Evolutionary conservation across 2,329 filamentous ascomycete species (phyloP), one percentile per base, ranked within the genome.

Genomic region (Aspergillus jensenii): DNA sequence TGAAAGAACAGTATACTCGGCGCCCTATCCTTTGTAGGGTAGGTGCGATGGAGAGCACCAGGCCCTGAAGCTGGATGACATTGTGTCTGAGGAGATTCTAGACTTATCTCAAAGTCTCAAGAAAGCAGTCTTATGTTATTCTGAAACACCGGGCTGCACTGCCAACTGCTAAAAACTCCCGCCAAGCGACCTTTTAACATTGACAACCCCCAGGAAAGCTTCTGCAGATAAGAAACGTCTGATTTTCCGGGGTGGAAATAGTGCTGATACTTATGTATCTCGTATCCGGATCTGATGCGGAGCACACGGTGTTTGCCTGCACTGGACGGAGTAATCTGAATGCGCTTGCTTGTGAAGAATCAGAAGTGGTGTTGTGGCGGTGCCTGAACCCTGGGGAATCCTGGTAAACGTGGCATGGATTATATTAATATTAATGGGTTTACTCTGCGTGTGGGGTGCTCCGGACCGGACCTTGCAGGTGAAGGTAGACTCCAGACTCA

Each of bases 271-370:
- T 17, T 27, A 11, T 5, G 21, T 15, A 14, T 12, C 14, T 45
- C 12, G 11, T 52, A 44, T 37, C 50, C 50, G 40, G 8, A 46
- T 52, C 4, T n/a, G 50, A 52, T 25, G 40, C 50, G 50, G 50
- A 52, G 50, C n/a, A 45, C 23, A 35, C 50, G 50, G 50, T 17
- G 15, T 27, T 7, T 37, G 40, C 14, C 50, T 52, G 27, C 27
- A 56, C n/a, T 52, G 54, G 54, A 56, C 47, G 54, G 54, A 19
- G 27, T 52, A 52, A 56, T 56, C n/a, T 39, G 19, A 45, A 8
- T 6, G 39, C n/a, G 27, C 23, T 41, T 55, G 53, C 35, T 8
- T 25, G 6, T 50, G 35, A 25, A 45, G 37, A 31, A 6, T 50
- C 40, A 6, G 21, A 55, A 25, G 15, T 19, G 33, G 23, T 9